Conservation (phyloP, 176 grass and related monocot genomes). For the Neostapfia colusana region DNA sequence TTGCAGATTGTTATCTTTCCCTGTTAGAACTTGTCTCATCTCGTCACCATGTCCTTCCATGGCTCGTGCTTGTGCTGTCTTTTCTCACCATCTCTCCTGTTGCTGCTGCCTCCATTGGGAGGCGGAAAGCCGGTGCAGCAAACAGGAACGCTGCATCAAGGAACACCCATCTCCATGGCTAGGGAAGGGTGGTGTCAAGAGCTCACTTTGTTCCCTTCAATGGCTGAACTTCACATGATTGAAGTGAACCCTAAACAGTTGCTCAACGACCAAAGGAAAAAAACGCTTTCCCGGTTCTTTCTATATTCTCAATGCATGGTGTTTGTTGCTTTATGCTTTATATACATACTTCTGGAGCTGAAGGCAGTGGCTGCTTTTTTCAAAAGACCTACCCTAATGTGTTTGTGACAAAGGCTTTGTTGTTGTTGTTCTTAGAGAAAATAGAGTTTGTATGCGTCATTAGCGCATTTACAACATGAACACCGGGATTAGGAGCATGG, state of each 20-base stretch:
- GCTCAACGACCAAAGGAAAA: background rate
- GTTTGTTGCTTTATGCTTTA: background rate
- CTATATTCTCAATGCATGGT: background rate
- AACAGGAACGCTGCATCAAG: constrained; percentile 17
- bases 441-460: too few species aligned
- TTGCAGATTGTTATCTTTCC: constrained; percentile 52
- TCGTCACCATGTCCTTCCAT: constrained; percentile 39
- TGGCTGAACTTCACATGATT: constrained; percentile 51
- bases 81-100: constrained; percentile 29
- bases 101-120: constrained; percentile 13
- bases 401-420: too few species aligned
- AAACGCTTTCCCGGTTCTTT: background rate
- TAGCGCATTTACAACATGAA: too few species aligned
- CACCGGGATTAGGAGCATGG: too few species aligned
- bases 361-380: background rate
- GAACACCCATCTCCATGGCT: constrained; percentile 24
- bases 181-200: constrained; percentile 35
- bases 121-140: constrained; percentile 31
- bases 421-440: too few species aligned
- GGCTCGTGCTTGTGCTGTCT: constrained; percentile 33
- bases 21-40: constrained; percentile 53
- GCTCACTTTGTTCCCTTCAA: constrained; percentile 35
- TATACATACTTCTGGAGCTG: constrained; percentile 16
- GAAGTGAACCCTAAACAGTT: constrained; percentile 43
- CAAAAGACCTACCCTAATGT: too few species aligned